Evolutionary conservation across 2,329 filamentous ascomycete species (phyloP).

Genomic region (Fusarium sp.): DNA sequence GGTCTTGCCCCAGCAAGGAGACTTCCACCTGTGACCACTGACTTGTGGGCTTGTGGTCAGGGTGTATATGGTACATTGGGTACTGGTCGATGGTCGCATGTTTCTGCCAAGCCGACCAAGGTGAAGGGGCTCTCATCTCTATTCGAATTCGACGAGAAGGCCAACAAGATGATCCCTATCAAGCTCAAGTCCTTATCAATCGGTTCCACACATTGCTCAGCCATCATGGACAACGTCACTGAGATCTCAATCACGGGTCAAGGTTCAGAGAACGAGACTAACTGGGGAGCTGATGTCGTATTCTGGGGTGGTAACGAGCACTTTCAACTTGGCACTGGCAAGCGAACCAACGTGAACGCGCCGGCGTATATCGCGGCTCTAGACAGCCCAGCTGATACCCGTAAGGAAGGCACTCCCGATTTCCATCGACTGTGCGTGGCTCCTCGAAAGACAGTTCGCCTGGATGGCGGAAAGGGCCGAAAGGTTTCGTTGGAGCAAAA

Average conservation of each 20-base stretch:
- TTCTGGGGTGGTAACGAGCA: conserved; percentile 97
- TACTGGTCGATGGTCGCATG: conserved; percentile 89
- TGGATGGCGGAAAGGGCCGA: conserved; percentile 72
- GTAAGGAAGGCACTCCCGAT: conserved; percentile 71
- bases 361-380: conserved; percentile 85
- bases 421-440: conserved; percentile 84
- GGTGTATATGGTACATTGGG: conserved; percentile 88
- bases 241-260: conserved; percentile 68
- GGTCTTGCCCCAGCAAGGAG: conserved; percentile 51
- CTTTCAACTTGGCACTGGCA: conserved; percentile 93
- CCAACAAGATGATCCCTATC: conserved; percentile 79
- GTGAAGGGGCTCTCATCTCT: conserved; percentile 86
- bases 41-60: conserved; percentile 88
- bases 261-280: conserved; percentile 76
- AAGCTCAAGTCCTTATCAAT: conserved; percentile 79
- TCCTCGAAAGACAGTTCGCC: conserved; percentile 76
- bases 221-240: conserved; percentile 85
- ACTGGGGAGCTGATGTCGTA: conserved; percentile 89
- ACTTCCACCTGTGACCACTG: conserved; percentile 57
- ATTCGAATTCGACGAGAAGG: conserved; percentile 86
- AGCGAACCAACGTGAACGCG: conserved; percentile 80
- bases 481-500: conserved; percentile 85
- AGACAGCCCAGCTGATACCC: conserved; percentile 72
- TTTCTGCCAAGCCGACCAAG: conserved; percentile 82
- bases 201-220: conserved; percentile 84